Evolutionary conservation across 345 rosid species (phyloP), one percentile per base, ranked within the genome.

Genomic region (Salix viminalis): DNA sequence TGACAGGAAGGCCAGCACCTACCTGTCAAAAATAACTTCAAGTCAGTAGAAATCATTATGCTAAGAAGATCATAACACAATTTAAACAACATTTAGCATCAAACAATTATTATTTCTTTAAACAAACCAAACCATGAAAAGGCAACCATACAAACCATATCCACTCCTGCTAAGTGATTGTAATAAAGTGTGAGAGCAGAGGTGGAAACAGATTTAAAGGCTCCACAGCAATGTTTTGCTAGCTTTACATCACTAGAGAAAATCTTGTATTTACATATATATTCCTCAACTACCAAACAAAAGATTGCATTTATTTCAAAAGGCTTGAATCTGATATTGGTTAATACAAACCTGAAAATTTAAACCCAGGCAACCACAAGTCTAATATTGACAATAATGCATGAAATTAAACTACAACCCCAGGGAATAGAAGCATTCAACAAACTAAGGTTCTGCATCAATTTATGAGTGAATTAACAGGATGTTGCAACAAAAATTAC

Each of bases 1-100:
- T 91, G 72, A 95, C 88, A 65, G 99, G 99, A 89, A 95, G 99
- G 52, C 98, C 96, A 79, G 98, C 99, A 79, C 98, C 99, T 76
- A 93, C 94, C 94, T 89, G 58, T 21, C 50, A 76, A 65, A 60
- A 71, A 60, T 3, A 72, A 36, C 39, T 61, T 30, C 58, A 12
- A 52, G 76, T 70, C 28, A 71, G 30, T 46, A 77, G 11, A 64
- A 48, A 26, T 15, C 34, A 10, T 14, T 41, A 36, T 56, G 37
- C 41, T 67, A 24, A 24, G 30, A 69, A 68, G 41, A 76, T 54
- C 11, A 76, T 2, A 46, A 23, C 15, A 4, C 41, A 73, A 24
- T 52, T 41, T 18, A 26, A 64, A 15, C 19, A 41, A n/a, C 19
- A 1, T 71, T 4, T 30, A 48, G 37, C 50, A 65, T 15, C 64